Evolutionary conservation across 2,329 filamentous ascomycete species (phyloP).

Genomic region (Stachybotrys elegans): DNA sequence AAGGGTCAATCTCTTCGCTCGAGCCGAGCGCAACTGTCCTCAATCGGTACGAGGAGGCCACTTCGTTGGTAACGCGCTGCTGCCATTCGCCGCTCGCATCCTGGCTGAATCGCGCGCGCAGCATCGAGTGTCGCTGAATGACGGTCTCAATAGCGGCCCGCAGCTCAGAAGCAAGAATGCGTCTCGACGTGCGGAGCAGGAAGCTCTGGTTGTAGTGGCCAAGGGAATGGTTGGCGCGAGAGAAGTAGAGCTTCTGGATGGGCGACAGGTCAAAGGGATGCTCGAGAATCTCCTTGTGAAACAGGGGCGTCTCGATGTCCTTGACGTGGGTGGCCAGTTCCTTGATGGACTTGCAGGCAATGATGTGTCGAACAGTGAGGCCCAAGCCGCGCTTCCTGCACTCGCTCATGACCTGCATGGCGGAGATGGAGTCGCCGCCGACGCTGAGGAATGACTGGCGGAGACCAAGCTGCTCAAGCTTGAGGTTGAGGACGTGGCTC

Average conservation of each 20-base stretch:
- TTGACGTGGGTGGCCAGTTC: slow-evolving; percentile 5
- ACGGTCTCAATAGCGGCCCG: slow-evolving; percentile 4
- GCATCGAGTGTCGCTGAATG: slow-evolving; percentile 10
- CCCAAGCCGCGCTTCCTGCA: slow-evolving; percentile 20
- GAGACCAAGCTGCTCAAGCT: slow-evolving; percentile 12
- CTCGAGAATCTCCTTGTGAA: slow-evolving; percentile 2
- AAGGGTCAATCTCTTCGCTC: not conserved
- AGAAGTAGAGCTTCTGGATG: slow-evolving; percentile 10
- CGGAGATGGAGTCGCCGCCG: slow-evolving; percentile 37
- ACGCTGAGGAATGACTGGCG: slow-evolving; percentile 27
- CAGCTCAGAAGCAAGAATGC: not conserved
- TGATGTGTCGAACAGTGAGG: slow-evolving; percentile 21
- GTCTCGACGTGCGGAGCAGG: slow-evolving; percentile 3
- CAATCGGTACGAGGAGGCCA: slow-evolving; percentile 1
- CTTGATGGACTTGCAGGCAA: slow-evolving; percentile 18
- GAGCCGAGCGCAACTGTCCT: not conserved
- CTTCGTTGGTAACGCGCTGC: slow-evolving; percentile 4
- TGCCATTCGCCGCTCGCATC: slow-evolving; percentile 1
- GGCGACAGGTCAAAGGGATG: slow-evolving; percentile 10
- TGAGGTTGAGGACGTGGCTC: slow-evolving; percentile 13
- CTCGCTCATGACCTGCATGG: slow-evolving; percentile 34
- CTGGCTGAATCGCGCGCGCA: slow-evolving; percentile 10
- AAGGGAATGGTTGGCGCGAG: not conserved
- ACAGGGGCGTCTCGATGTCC: slow-evolving; percentile 1
- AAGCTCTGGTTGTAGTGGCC: slow-evolving; percentile 13